Base-by-base conservation (phyloP, 306 rosid genomes). In the Chamaecrista fasciculata region DNA sequence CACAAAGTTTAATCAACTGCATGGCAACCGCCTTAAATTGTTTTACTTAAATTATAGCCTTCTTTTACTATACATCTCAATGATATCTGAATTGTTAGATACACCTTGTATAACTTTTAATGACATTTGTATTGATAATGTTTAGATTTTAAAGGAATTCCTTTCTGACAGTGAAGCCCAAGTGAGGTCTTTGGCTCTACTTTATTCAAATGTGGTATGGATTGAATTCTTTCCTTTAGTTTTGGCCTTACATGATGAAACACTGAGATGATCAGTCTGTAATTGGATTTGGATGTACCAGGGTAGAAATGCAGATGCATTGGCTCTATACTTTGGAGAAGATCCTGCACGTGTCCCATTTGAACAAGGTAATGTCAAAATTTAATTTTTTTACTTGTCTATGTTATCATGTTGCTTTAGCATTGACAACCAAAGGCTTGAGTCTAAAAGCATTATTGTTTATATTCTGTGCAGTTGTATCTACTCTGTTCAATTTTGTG, bases 281-380 rank as follows among this genome's bases (percentile, higher is more conserved):
- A 68, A 48, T 74, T 76, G 52, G 37, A 72, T 75, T 61, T 74
- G 65, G 36, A 67, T 78, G 51, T 73, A 72, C 48, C 90, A 90
- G 96, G 96, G 96, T 67, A 83, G 95, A 85, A 87, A 84, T 53
- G 96, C 96, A 11, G 96, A 90, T 86, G 95, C 95, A 20, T 80
- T 90, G 78, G 91, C 95, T 63, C 75, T 21, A 52, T 90, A 90
- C 80, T 90, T 90, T 14, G 96, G 95, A 42, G 95, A 90, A 79
- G 96, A 87, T 74, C 96, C 96, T 4, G 76, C 91, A 20, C 90
- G 88, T 26, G 72, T 81, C 71, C 83, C 96, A 36, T 90, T 90
- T 70, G 96, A 90, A 80, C 96, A 90, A 86, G 96, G 96, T 90
- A 78, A 46, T 28, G 26, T 33, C 64, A 33, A 18, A 16, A 21